phyloP scores from a whole-genome alignment of 169 alveolate genomes.

The Fabrea salina region DNA sequence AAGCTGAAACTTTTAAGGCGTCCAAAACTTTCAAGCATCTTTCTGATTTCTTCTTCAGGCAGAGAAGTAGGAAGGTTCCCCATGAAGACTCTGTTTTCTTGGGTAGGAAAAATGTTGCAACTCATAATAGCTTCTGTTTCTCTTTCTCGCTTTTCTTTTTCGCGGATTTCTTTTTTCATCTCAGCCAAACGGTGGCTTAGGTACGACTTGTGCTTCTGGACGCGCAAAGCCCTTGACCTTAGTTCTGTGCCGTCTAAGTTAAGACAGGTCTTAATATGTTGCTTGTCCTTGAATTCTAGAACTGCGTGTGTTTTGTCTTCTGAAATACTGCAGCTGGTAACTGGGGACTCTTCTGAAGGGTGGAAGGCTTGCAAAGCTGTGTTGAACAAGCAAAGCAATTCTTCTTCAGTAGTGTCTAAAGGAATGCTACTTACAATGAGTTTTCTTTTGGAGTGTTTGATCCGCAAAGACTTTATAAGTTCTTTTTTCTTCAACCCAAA shows the following conservation, averaged over 20 bases:
- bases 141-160: constrained; percentile 16
- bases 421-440: constrained; percentile 31
- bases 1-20: constrained; percentile 70
- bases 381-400: neutral
- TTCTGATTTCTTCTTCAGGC: constrained; percentile 71
- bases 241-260: constrained; percentile 27
- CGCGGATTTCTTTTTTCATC: constrained; percentile 31
- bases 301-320: constrained; percentile 29
- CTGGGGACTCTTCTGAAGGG: neutral
- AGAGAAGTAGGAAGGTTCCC: constrained; percentile 77
- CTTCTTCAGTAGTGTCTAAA: constrained; percentile 2
- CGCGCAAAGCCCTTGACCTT: neutral
- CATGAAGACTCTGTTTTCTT: constrained; percentile 73
- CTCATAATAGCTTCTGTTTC: constrained; percentile 22
- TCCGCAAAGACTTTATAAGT: neutral
- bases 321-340: neutral
- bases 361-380: constrained; percentile 7
- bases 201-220: constrained; percentile 24
- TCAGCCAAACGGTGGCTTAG: neutral
- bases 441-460: constrained; percentile 19
- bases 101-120: constrained; percentile 30
- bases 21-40: constrained; percentile 78
- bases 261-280: neutral
- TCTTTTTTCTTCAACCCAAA: neutral
- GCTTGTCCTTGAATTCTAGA: constrained; percentile 7